Percentiles rank a stretch among this genome's conserved stretches.
These are phyloP conservation scores for Pterocarpus macrocarpus DNA, from an alignment of 306 rosid genomes.

Conservation along the genomic window DNA sequence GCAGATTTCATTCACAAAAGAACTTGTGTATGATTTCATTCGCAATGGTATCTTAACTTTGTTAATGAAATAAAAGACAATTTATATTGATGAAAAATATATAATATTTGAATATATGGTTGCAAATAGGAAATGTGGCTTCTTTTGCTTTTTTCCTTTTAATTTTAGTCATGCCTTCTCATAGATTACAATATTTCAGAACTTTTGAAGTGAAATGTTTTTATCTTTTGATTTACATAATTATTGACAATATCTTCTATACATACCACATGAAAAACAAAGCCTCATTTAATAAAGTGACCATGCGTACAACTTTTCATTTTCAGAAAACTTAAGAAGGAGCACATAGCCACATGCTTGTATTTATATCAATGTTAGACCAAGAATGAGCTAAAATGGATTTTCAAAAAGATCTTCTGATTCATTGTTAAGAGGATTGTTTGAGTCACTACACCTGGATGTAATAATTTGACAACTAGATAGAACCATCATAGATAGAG, in stretches of 20 bases:
- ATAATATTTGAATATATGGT: neutral
- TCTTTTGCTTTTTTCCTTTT: neutral
- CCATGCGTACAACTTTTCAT: neutral
- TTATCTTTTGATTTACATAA: conserved; percentile 15
- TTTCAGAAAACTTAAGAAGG: neutral
- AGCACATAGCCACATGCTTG: conserved; percentile 15
- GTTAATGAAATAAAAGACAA: conserved; percentile 13
- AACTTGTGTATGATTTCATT: too few species aligned
- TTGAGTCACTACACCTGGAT: too few species aligned
- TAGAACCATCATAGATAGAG: too few species aligned
- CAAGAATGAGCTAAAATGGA: conserved; percentile 18
- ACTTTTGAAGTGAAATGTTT: conserved; percentile 30
- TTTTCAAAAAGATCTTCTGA: neutral
- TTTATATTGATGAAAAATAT: neutral
- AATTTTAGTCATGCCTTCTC: conserved; percentile 5
- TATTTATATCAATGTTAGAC: neutral
- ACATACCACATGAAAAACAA: neutral
- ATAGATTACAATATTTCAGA: neutral
- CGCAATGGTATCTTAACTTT: conserved; percentile 43
- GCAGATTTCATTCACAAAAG: too few species aligned
- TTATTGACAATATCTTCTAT: neutral
- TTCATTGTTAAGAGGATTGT: too few species aligned
- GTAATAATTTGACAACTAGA: too few species aligned
- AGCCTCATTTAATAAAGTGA: neutral
- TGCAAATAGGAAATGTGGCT: conserved; percentile 4